phyloP scores from a whole-genome alignment of 306 rosid species.

The Vigna hirtella region DNA sequence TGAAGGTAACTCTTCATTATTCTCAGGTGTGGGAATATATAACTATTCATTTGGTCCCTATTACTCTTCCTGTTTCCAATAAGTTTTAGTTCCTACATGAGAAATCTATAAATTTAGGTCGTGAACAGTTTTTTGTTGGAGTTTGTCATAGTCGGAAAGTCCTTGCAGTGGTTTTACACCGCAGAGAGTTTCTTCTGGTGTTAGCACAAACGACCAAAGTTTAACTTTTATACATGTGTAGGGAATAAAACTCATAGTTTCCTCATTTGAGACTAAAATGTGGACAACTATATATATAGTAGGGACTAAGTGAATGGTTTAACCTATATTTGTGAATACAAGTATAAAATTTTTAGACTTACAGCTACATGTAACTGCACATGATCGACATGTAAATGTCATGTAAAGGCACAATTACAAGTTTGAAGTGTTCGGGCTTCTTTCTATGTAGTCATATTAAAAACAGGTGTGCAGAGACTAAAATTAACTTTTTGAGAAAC shows the following conservation, averaged over 20 bases:
- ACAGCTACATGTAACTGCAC: not conserved
- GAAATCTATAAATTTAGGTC: too few species aligned
- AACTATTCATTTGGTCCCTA: not conserved
- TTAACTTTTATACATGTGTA: not conserved
- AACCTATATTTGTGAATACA: not conserved
- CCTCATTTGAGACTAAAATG: not conserved
- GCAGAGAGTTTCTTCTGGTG: not conserved
- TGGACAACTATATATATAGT: not conserved
- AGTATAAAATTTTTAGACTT: not conserved
- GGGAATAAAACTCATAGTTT: not conserved
- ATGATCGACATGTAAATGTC: not conserved
- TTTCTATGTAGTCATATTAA: not conserved
- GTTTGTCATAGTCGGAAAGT: not conserved
- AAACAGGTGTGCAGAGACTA: not conserved
- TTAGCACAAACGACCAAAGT: not conserved
- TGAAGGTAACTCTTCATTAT: conserved; percentile 49
- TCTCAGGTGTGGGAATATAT: not conserved
- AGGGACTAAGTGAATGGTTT: not conserved
- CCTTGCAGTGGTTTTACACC: not conserved
- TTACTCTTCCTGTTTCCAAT: too few species aligned
- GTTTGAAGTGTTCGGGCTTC: not conserved
- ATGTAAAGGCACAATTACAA: not conserved
- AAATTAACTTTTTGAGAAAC: not conserved
- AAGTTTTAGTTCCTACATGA: too few species aligned
- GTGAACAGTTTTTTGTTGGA: not conserved